Evolutionary conservation across 2,329 filamentous ascomycete genomes (phyloP), one percentile per base, ranked within the genome.

Genomic region (Microdochium trichocladiopsis): DNA sequence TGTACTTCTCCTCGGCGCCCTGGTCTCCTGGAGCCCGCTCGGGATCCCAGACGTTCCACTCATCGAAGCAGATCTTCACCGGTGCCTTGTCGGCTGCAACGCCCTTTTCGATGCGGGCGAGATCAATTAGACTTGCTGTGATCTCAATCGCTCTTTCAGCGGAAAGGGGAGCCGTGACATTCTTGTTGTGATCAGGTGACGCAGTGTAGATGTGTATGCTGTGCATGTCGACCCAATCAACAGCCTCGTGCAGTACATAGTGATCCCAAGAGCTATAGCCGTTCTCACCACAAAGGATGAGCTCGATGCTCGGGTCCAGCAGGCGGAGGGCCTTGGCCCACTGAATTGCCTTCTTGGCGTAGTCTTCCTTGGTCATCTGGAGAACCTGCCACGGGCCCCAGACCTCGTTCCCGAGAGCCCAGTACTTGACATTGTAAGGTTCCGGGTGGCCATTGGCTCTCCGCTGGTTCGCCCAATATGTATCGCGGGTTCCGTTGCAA

Each of bases 1-100:
- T 90, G 70, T 91, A 89, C 60, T 69, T 72, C 64, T 91, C 87
- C 68, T 91, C 87, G 5, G 84, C 88, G 16, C 88, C 88, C 55
- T 79, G 66, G 60, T 87, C 82, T 16, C 88, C 88, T 0, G 85
- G 85, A 0, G 87, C 87, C 9, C 87, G 80, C 51, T 77, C 73
- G 1, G 86, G 85, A 60, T 90, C 86, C 87, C 87, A 92, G 9
- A 91, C 87, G 65, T 91, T 92, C 88, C 88, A 91, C 68, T 91
- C 87, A 64, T 92, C 88, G 63, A 91, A 91, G 73, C 87, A 91
- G 64, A 92, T 89, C 50, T 78, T 86, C 48, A 82, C 85, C 3
- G 78, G 72, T 3, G 80, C 78, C n/a, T 84, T 79, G 0, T 73
- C 71, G 14, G 47, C 69, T 0, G 84, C 77, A 0, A 86, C 77